phyloP scores from a whole-genome alignment of 352 stramenopile genomes.

The Peronospora destructor region DNA sequence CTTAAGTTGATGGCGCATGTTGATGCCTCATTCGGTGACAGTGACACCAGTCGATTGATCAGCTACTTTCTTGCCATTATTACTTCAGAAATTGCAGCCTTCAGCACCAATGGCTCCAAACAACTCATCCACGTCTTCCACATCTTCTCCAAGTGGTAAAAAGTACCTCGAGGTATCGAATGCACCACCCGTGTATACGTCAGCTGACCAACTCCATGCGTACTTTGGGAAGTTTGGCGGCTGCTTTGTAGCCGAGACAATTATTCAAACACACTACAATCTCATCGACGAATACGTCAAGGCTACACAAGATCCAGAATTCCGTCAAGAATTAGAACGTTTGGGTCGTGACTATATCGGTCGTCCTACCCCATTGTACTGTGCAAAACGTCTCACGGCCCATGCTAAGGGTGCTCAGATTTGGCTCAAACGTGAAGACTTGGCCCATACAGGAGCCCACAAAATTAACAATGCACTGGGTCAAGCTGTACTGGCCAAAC shows the following conservation, averaged over 20 bases:
- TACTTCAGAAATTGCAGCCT: conserved; percentile 23
- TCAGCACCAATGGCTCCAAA: neutral
- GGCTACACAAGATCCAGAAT: conserved; percentile 91
- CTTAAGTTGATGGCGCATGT: too few relatives aligned
- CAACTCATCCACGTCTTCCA: neutral
- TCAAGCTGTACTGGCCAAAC: conserved; percentile 93
- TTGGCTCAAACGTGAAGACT: conserved; percentile 97
- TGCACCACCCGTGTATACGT: conserved; percentile 62
- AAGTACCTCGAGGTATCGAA: conserved; percentile 69
- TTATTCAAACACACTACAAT: conserved; percentile 94
- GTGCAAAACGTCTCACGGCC: conserved; percentile 92
- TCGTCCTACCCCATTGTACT: conserved; percentile 94
- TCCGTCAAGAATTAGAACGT: conserved; percentile 92
- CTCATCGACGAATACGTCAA: conserved; percentile 91
- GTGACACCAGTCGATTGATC: neutral
- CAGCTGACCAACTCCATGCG: conserved; percentile 50
- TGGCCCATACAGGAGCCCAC: conserved; percentile 96
- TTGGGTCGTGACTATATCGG: conserved; percentile 92
- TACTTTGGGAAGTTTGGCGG: conserved; percentile 94
- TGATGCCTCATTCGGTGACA: conserved; percentile 9
- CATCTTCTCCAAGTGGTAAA: conserved; percentile 5
- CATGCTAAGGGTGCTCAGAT: conserved; percentile 91
- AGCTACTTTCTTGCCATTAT: neutral
- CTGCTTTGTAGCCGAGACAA: conserved; percentile 96
- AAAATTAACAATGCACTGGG: conserved; percentile 99